phyloP scores from a whole-genome alignment of 306 rosid genomes.

The Prunus fruticosa region DNA sequence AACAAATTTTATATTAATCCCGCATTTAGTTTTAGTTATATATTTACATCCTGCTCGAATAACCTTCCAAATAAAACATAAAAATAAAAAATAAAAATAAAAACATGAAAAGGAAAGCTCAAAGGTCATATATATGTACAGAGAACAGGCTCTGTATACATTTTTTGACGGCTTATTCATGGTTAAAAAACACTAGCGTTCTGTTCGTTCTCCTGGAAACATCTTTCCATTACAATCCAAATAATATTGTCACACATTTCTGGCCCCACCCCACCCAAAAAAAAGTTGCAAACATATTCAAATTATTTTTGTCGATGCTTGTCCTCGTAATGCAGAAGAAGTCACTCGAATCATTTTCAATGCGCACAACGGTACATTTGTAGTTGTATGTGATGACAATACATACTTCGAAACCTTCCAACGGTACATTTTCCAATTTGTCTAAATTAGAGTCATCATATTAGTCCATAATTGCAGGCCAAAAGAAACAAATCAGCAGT shows the following conservation, averaged over 20 bases:
- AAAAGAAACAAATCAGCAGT: neutral
- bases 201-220: neutral
- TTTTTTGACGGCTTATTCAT: neutral
- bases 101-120: neutral
- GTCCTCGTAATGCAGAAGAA: neutral
- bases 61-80: neutral
- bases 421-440: constrained; percentile 18
- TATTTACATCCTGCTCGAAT: neutral
- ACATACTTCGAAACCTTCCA: neutral
- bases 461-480: neutral
- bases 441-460: neutral
- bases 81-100: too few species aligned
- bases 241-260: neutral
- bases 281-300: neutral
- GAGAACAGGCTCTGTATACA: neutral
- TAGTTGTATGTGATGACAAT: neutral
- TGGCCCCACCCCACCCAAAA: neutral
- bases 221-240: constrained; percentile 8
- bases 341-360: constrained; percentile 10
- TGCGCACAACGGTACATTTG: constrained; percentile 17
- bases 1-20: neutral
- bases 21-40: neutral
- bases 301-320: neutral
- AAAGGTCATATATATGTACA: neutral
- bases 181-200: neutral